These are phyloP conservation scores for Wickerhamiella siamensis DNA, from an alignment of 805 yeast species.

Conservation along the genomic window DNA sequence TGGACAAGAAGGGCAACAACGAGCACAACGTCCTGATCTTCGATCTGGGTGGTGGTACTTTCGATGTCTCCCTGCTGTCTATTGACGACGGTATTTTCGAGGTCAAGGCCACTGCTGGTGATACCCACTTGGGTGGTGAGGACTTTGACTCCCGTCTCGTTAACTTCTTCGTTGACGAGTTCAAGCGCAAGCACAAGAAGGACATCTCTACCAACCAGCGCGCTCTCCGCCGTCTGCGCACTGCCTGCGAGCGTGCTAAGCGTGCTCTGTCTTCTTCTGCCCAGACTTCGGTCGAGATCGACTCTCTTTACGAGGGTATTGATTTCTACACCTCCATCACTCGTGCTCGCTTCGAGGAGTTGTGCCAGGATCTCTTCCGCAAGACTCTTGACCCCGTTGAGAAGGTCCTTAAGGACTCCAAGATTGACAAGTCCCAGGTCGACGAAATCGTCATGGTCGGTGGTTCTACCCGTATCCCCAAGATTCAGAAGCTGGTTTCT, in stretches of 20 bases:
- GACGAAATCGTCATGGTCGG: constrained; percentile 91
- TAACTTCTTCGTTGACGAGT: constrained; percentile 82
- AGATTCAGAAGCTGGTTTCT: constrained; percentile 85
- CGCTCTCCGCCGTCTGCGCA: constrained; percentile 95
- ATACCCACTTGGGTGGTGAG: constrained; percentile 96
- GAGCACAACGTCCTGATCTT: constrained; percentile 85
- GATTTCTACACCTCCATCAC: constrained; percentile 94
- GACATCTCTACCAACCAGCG: constrained; percentile 88
- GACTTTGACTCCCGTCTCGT: constrained; percentile 96
- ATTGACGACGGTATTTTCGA: constrained; percentile 94
- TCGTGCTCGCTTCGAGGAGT: constrained; percentile 95
- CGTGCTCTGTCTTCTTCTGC: constrained; percentile 94
- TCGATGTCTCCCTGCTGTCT: constrained; percentile 87
- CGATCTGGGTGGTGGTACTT: constrained; percentile 98
- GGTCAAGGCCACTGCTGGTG: constrained; percentile 88
- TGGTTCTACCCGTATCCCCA: constrained; percentile 98
- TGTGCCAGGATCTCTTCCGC: constrained; percentile 88
- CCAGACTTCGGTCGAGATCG: constrained; percentile 89
- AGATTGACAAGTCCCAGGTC: constrained; percentile 77
- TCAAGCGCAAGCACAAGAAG: constrained; percentile 96
- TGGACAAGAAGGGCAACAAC: constrained; percentile 45
- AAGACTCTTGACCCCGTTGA: constrained; percentile 90
- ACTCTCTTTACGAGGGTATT: constrained; percentile 85
- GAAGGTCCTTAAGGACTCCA: constrained; percentile 82
- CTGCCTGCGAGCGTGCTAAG: constrained; percentile 99